phyloP scores from a whole-genome alignment of 1,284 basidiomycete species.

The Kwoniella shivajii region DNA sequence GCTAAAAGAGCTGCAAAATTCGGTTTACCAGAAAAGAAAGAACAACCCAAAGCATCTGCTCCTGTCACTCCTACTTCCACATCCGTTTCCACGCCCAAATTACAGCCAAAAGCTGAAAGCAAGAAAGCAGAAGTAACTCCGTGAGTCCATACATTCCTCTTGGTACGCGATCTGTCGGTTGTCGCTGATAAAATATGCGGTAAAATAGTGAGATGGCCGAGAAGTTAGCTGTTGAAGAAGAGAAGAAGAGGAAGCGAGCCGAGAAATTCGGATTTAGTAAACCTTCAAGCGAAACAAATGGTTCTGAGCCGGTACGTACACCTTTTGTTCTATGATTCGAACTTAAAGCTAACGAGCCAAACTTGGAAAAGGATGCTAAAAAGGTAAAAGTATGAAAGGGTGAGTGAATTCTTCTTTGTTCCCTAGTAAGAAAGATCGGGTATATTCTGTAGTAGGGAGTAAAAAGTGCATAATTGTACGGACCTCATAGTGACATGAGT shows the following conservation, averaged over 20 bases:
- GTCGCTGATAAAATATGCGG: neutral
- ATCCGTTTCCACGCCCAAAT: conserved; percentile 5
- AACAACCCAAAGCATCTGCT: conserved; percentile 6
- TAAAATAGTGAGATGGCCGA: conserved; percentile 39
- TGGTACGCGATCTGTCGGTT: too few species aligned
- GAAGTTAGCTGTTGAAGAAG: conserved; percentile 49
- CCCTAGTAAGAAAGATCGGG: neutral
- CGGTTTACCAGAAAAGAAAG: conserved; percentile 44
- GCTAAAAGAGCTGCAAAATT: conserved; percentile 51
- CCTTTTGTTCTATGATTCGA: neutral
- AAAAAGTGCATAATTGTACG: too few species aligned
- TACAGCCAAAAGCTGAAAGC: conserved; percentile 21
- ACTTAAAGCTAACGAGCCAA: neutral
- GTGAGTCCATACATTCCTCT: conserved; percentile 33
- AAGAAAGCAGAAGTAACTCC: conserved; percentile 37
- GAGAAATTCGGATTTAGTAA: conserved; percentile 51
- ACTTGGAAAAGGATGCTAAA: conserved; percentile 41
- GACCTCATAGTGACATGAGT: too few species aligned
- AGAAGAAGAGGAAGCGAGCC: conserved; percentile 56
- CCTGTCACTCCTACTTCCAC: conserved; percentile 17
- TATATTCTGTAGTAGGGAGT: too few species aligned
- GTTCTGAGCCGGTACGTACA: conserved; percentile 35
- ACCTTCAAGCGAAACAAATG: conserved; percentile 13
- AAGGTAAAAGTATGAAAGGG: conserved; percentile 45
- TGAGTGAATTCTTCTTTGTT: conserved; percentile 27